Evolutionary conservation across 228 moss, liverwort and hornwort genomes (phyloP), one percentile per base, ranked within the genome.

Genomic region (Sphagnum magellanicum): DNA sequence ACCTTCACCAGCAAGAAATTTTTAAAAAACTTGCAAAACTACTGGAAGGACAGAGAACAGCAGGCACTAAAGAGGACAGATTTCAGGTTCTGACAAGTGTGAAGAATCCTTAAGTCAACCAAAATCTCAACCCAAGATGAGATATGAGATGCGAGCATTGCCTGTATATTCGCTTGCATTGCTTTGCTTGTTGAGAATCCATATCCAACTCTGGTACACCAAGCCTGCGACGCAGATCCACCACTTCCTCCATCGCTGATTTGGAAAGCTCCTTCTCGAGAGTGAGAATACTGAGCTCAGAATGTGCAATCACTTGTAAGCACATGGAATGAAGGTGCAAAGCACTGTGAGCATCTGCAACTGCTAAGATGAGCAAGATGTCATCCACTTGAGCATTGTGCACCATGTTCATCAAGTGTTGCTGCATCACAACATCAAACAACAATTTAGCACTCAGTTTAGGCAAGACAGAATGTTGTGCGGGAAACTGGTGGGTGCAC

Each of bases 111-210:
- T 32, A 32, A 32, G 32, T 32, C 32, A 32, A 32, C 3, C 32
- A 32, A 32, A 32, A 32, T 32, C 32, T 32, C 32, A 32, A 32
- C 32, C 32, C 32, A 32, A 32, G 32, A 32, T 32, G 32, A 32
- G 32, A 32, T 32, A 32, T 32, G 32, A 32, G 32, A 32, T 32
- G 32, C 32, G 3, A 32, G 64, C 53, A 74, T 78, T 86, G 72
- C 86, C 86, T 80, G 79, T 90, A 76, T 50, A 95, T 87, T 81
- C 87, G 74, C 72, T 69, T 83, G 70, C 87, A 85, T 63, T 90
- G 89, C 74, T 71, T 80, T 63, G 87, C 85, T 63, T 79, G 67
- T 53, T 49, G 70, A 51, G 79, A 77, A 51, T 85, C 85, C 67
- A 85, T 75, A 16, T 65, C 77, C 53, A 80, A 63, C 17, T 57